Evolutionary conservation across 768 basidiomycete species (phyloP).

Genomic region (Suillus subalutaceus): DNA sequence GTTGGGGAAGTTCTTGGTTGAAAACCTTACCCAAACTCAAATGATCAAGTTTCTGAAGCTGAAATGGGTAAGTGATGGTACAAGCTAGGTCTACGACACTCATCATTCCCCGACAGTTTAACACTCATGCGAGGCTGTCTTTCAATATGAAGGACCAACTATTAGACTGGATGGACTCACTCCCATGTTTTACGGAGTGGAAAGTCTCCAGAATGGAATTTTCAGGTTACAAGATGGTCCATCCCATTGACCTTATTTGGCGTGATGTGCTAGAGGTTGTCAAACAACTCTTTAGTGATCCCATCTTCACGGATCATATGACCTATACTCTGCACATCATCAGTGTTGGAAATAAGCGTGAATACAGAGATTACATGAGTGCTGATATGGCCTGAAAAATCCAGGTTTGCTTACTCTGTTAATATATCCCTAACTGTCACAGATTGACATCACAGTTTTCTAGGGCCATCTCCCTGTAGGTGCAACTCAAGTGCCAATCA

Average conservation of each 20-base stretch:
- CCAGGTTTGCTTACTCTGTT: constrained; percentile 18
- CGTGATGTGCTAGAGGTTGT: constrained; percentile 28
- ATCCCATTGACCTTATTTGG: constrained; percentile 24
- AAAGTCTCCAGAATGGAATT: constrained; percentile 12
- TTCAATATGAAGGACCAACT: constrained; percentile 26
- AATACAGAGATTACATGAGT: constrained; percentile 29
- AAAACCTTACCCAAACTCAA: constrained; percentile 23
- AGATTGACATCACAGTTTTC: constrained; percentile 19
- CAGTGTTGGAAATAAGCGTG: not conserved
- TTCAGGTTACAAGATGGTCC: constrained; percentile 16
- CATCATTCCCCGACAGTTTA: not conserved
- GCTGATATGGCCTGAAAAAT: constrained; percentile 23
- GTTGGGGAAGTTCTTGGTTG: constrained; percentile 27
- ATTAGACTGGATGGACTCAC: constrained; percentile 16
- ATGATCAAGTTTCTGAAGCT: constrained; percentile 33
- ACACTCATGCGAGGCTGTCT: constrained; percentile 13
- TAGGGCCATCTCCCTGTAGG: constrained; percentile 25
- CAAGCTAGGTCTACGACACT: not conserved
- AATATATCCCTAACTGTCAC: constrained; percentile 30
- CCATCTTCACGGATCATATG: constrained; percentile 24
- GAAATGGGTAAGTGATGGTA: constrained; percentile 21
- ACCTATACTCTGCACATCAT: constrained; percentile 21
- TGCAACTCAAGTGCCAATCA: constrained; percentile 30
- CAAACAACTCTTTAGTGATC: constrained; percentile 25
- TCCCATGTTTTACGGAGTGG: constrained; percentile 28